Evolutionary conservation across 2,329 filamentous ascomycete genomes (phyloP).

Genomic region (Rosellinia necatrix): DNA sequence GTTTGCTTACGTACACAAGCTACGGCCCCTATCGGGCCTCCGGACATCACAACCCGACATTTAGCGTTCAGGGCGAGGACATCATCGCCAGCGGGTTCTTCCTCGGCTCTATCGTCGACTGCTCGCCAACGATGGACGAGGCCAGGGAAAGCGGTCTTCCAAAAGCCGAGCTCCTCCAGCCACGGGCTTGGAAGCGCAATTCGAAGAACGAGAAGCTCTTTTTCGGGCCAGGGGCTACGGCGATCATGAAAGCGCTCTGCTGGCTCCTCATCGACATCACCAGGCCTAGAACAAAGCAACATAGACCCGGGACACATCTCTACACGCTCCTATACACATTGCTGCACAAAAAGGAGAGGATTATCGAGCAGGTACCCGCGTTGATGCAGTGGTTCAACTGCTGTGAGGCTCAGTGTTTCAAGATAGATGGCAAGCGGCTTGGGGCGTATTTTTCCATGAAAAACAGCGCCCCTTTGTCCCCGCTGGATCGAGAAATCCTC

Average conservation of each 20-base stretch:
- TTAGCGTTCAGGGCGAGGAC: conserved; percentile 10
- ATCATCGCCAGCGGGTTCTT: conserved; percentile 17
- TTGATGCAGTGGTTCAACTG: conserved; percentile 25
- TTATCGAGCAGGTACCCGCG: conserved; percentile 9
- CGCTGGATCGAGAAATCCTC: not conserved
- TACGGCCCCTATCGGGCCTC: conserved; percentile 22
- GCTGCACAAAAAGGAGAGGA: conserved; percentile 13
- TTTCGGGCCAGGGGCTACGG: conserved; percentile 8
- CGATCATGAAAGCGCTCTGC: conserved; percentile 13
- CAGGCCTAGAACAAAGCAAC: conserved; percentile 3
- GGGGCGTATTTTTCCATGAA: conserved; percentile 20
- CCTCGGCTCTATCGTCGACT: conserved; percentile 16
- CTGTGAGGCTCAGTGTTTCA: conserved; percentile 22
- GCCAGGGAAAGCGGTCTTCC: conserved; percentile 14
- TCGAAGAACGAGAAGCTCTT: conserved; percentile 13
- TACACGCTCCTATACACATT: conserved; percentile 7
- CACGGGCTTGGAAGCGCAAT: conserved; percentile 20
- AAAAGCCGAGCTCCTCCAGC: conserved; percentile 3
- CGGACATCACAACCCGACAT: conserved; percentile 9
- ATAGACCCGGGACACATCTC: conserved; percentile 12
- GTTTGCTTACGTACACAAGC: conserved; percentile 18
- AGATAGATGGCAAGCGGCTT: conserved; percentile 14
- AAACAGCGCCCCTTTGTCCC: conserved; percentile 2
- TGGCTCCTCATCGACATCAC: conserved; percentile 27
- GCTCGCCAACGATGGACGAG: conserved; percentile 22